Evolutionary conservation across 306 rosid genomes (phyloP), one percentile per base, ranked within the genome.

Genomic region (Acacia melanoxylon): DNA sequence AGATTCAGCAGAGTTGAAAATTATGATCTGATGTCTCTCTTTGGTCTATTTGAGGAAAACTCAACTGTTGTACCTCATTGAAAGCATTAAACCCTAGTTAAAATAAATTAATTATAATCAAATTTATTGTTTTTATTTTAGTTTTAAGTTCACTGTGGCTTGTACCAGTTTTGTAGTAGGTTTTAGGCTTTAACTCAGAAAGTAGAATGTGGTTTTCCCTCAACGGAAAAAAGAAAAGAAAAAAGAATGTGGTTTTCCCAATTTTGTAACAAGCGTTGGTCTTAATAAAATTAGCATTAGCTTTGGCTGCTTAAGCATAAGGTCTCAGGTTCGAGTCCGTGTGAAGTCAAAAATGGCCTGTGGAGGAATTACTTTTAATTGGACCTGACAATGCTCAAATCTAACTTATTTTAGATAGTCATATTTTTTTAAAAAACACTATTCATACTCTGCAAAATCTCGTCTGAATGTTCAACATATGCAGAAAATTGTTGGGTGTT

Each of bases 1-100:
- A 56, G 81, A 75, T 59, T 82, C 82, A 80, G 84, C 80, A 54
- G 14, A 61, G 14, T 69, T 79, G 78, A 76, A 56, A 29, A 25
- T 40, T 80, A 84, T 76, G 59, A 69, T 80, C 10, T 69, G 24
- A 61, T 72, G 83, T 70, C 56, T 35, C 77, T 68, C 63, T 77
- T 66, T 37, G 45, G 35, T 3, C 6, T 15, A 5, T 16, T 2
- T 8, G 7, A 14, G 69, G 11, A 20, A 63, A 63, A 63, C 41
- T 29, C 65, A 58, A 58, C 20, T 16, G 42, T 29, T 31, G 2
- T 31, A 65, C 42, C 42, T 65, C 42, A 13, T 29, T 13, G 41
- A 17, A 56, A 56, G 62, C 4, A 10, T 56, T 56, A 56, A 56
- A 56, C 27, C 62, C 25, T 20, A 2, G 62, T 56, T 56, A 6